Evolutionary conservation across 257 asterid species (phyloP), one percentile per base, ranked within the genome.

Genomic region (Perilla frutescens): DNA sequence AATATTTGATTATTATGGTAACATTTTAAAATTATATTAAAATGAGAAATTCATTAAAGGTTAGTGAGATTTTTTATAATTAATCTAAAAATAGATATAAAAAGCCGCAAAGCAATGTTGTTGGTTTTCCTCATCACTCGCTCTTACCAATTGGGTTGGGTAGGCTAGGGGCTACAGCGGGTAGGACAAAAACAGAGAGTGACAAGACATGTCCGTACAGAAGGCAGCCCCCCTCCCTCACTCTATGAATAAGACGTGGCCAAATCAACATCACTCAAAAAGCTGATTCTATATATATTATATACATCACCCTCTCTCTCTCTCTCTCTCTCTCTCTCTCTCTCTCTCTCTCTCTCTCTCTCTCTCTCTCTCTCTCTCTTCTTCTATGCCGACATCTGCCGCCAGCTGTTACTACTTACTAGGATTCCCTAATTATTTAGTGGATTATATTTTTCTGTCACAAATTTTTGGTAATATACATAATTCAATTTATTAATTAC

Each of bases 141-240:
- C n/a, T 2, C 9, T 43, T 8, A 7, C 1, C 47, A 0, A 43
- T 4, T 43, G 47, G 47, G 9, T 34, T 44, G 49, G 12, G 8
- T 7, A 44, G 8, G 49, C 3, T 8, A 8, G 53, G 53, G n/a
- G 61, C 29, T 26, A 62, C 54, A 41, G 15, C 1, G 2, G 20
- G 63, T 48, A 8, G 60, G 51, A 61, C 20, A 32, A 13, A 72
- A 59, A 43, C 49, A 6, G 40, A 62, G 14, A 15, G 43, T 73
- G 77, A 73, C 4, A 53, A 74, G 72, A 74, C 63, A 54, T 67
- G 55, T 66, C 79, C 74, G 74, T 75, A 66, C 73, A 14, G 50
- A 55, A n/a, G 60, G n/a, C n/a, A n/a, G n/a, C n/a, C 65, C 72
- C 48, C 60, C 9, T 7, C 45, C 5, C 8, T 20, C 26, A 20